Percentiles rank a stretch among this genome's conserved stretches.
These are phyloP conservation scores for Penicillium sp. DNA, from an alignment of 2,329 filamentous ascomycete genomes.

Conservation along the genomic window DNA sequence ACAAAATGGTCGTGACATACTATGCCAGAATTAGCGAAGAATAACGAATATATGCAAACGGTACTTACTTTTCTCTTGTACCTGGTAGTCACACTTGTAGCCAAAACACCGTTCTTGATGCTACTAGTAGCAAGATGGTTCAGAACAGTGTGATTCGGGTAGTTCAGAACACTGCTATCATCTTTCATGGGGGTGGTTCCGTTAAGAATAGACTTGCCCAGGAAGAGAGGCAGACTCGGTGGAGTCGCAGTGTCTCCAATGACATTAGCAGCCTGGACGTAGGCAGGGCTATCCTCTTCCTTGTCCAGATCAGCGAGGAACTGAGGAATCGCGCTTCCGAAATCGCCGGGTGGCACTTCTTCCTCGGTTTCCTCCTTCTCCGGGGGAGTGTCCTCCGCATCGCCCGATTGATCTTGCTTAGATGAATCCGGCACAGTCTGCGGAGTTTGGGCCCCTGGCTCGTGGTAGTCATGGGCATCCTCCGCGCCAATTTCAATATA, in stretches of 20 bases:
- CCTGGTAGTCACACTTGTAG: slow-evolving; percentile 93
- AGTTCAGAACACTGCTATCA: slow-evolving; percentile 93
- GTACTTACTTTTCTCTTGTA: slow-evolving; percentile 77
- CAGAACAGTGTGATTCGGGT: slow-evolving; percentile 95
- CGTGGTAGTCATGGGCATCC: slow-evolving; percentile 54
- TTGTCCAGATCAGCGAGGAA: slow-evolving; percentile 85
- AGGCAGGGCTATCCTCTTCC: slow-evolving; percentile 73
- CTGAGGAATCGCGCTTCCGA: slow-evolving; percentile 74
- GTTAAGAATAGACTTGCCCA: slow-evolving; percentile 93
- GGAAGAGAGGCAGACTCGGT: slow-evolving; percentile 82
- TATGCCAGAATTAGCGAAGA: slow-evolving; percentile 11
- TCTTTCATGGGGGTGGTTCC: slow-evolving; percentile 91
- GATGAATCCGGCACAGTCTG: slow-evolving; percentile 44
- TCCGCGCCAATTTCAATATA: slow-evolving; percentile 91
- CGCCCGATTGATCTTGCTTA: slow-evolving; percentile 42
- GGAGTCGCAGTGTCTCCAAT: slow-evolving; percentile 80
- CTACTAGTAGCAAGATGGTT: slow-evolving; percentile 97
- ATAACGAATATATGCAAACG: not conserved
- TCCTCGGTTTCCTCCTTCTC: slow-evolving; percentile 54
- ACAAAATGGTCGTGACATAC: slow-evolving; percentile 98
- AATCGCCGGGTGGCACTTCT: slow-evolving; percentile 60
- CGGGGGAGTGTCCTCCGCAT: slow-evolving; percentile 15
- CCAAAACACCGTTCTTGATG: slow-evolving; percentile 94
- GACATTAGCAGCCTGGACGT: slow-evolving; percentile 72
- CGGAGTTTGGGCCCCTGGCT: slow-evolving; percentile 46